These are phyloP conservation scores for Eucalyptus melliodora DNA, from an alignment of 345 rosid species.

Conservation along the genomic window DNA sequence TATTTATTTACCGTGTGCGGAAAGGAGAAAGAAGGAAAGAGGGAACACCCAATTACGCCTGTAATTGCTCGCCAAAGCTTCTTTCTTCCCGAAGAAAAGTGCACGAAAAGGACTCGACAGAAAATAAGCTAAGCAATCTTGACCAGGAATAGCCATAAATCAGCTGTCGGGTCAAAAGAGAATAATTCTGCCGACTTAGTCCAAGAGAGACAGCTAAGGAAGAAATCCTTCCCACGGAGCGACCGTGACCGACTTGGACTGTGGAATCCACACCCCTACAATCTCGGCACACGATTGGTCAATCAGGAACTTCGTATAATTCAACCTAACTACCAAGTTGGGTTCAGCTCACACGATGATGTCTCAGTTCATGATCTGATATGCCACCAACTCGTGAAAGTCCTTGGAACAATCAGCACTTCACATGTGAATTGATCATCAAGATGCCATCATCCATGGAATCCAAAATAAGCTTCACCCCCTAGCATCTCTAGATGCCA, in stretches of 20 bases:
- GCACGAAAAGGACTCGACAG: not conserved
- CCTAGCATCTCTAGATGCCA: not conserved
- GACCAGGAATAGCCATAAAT: not conserved
- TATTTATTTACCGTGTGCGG: not conserved
- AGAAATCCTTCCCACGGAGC: not conserved
- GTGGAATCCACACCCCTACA: not conserved
- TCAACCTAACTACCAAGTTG: not conserved
- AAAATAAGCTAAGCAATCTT: not conserved
- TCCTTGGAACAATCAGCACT: not conserved
- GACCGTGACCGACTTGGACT: not conserved
- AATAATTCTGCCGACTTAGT: not conserved
- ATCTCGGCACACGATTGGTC: not conserved
- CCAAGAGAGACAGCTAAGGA: not conserved
- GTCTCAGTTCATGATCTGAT: not conserved
- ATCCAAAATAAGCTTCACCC: not conserved
- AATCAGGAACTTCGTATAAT: not conserved
- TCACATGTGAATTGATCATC: not conserved
- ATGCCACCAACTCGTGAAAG: not conserved
- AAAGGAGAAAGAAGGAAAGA: not conserved
- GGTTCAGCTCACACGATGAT: not conserved
- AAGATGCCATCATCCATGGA: not conserved
- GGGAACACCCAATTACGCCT: not conserved
- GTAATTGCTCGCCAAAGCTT: not conserved
- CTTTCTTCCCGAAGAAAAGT: not conserved
- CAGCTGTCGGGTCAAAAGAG: not conserved